Conservation (phyloP, 73 alveolate species). For the Paramecium pentaurelia region DNA sequence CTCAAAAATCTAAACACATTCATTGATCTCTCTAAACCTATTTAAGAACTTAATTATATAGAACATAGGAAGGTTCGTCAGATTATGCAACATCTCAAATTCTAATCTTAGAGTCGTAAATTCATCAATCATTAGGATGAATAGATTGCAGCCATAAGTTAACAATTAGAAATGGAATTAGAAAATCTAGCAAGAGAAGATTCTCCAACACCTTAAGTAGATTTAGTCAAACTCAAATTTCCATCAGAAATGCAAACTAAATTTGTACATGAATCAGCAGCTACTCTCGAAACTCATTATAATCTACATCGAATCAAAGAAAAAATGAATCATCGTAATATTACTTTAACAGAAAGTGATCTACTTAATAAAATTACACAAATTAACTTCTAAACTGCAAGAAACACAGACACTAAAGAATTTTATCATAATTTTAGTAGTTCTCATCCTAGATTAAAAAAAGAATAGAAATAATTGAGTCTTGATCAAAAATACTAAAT, state of each 20-base stretch:
- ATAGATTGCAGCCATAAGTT: neutral
- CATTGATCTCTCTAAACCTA: conserved; percentile 25
- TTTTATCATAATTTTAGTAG: neutral
- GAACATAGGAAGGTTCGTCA: neutral
- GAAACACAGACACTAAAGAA: neutral
- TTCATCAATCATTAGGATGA: neutral
- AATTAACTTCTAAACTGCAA: neutral
- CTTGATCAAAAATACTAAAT: neutral
- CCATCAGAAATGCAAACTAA: neutral
- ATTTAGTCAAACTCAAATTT: neutral
- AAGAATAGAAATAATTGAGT: neutral
- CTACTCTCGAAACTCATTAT: neutral
- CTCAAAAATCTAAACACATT: neutral
- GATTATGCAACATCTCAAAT: neutral
- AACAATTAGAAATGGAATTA: conserved; percentile 10
- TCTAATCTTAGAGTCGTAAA: neutral
- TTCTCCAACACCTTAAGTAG: neutral
- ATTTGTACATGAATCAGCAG: neutral
- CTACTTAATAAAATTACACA: neutral
- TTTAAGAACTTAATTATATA: neutral
- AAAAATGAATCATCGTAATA: neutral
- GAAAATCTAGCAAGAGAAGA: neutral
- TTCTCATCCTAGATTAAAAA: neutral
- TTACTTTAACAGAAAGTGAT: neutral
- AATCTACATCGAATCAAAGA: neutral